These are phyloP conservation scores for Erodium moschatum DNA, from an alignment of 441 rosid species.

Conservation along the genomic window DNA sequence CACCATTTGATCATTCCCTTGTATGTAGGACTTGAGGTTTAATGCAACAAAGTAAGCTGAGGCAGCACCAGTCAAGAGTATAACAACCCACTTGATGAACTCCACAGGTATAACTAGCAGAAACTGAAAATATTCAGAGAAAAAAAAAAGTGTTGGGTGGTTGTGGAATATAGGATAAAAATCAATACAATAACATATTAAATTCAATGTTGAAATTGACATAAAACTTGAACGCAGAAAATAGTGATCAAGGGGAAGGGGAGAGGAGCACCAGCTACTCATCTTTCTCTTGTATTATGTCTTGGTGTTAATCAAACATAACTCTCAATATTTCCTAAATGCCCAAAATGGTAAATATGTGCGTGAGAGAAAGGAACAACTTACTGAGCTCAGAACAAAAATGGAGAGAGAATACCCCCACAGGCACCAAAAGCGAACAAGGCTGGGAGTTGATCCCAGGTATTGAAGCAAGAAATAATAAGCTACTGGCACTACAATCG, in stretches of 20 bases:
- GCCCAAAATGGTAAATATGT: neutral
- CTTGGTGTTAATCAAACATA: neutral
- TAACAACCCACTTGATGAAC: conserved; percentile 69
- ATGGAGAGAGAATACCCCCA: conserved; percentile 94
- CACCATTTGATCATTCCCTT: conserved; percentile 43
- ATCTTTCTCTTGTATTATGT: neutral
- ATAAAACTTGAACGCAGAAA: neutral
- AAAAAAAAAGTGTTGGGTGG: conserved; percentile 12
- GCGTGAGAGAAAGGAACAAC: conserved; percentile 16
- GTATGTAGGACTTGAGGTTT: conserved; percentile 50
- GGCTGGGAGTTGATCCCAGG: conserved; percentile 71
- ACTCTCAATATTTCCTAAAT: neutral
- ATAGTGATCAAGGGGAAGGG: neutral
- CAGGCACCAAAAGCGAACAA: conserved; percentile 77
- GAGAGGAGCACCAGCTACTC: neutral
- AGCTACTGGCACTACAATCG: conserved; percentile 62
- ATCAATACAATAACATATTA: neutral
- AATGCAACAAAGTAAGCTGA: conserved; percentile 65
- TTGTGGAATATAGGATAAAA: neutral
- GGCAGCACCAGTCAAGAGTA: conserved; percentile 55
- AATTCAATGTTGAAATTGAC: too few relatives aligned
- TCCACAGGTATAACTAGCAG: conserved; percentile 71
- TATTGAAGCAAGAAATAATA: conserved; percentile 75
- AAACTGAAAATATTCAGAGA: conserved; percentile 38
- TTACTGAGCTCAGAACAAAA: conserved; percentile 58